Evolutionary conservation across 2,329 filamentous ascomycete genomes (phyloP), one percentile per base, ranked within the genome.

Genomic region (Beauveria caledonica): DNA sequence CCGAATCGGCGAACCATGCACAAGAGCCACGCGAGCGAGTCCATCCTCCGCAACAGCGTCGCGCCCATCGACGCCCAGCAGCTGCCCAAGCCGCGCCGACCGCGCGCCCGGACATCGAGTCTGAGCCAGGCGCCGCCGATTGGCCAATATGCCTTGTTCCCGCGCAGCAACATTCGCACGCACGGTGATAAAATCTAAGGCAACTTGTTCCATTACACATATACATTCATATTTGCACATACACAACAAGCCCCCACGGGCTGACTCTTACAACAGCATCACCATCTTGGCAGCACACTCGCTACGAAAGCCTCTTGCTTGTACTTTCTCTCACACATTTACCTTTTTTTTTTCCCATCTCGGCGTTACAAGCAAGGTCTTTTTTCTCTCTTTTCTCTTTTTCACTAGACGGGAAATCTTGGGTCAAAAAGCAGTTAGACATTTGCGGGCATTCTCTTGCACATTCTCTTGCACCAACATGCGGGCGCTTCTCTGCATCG

Each of bases 141-240:
- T n/a, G 77, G 75, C 21, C 77, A 77, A 63, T 81, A 78, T 63
- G 74, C 75, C 44, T 68, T 78, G 15, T 80, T 79, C 63, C 78
- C 78, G 19, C 71, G 72, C n/a, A 63, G 66, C 52, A 67, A 69
- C 39, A 63, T 68, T 46, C 73, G 72, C 64, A 65, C 64, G 10
- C 48, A 58, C n/a, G 57, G 58, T 40, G 57, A 61, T 53, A 45
- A 52, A 52, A 60, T 51, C 33, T 62, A 46, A 48, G 10, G 8
- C 13, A 21, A 13, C 27, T 23, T 25, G 33, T 36, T 45, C 7
- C 39, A 52, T 52, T 29, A 51, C 21, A 33, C 23, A 15, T 60
- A 27, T 50, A 39, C 19, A 58, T 56, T 50, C 45, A 39, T 46
- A 48, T 23, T 48, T 55, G 23, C n/a, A n/a, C 29, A 23, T 23